Evolutionary conservation across 768 basidiomycete species (phyloP), one percentile per base, ranked within the genome.

Genomic region (Goffeauzyma gilvescens): DNA sequence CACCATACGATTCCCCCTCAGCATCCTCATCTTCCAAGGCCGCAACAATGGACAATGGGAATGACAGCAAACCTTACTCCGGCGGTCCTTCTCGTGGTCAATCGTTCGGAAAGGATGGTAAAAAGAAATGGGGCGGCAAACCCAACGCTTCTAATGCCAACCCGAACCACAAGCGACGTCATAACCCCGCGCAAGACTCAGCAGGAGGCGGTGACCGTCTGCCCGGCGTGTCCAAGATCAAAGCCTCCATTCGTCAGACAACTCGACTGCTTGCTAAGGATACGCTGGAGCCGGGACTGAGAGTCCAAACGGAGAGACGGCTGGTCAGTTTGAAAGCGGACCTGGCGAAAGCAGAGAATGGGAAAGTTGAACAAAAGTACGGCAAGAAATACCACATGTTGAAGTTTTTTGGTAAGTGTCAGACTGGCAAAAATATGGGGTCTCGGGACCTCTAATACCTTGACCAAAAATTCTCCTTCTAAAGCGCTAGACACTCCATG

Each of bases 371-470:
- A 62, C 74, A 79, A 34, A 67, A 75, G 32, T 68, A 82, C 53
- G 81, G 82, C 0, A 64, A 72, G 30, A 73, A 73, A 48, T 96
- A 96, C 62, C 86, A 87, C 53, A 84, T 76, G 67, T 67, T 67
- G 41, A 89, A 85, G 62, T 96, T 96, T 66, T 93, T 96, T 49
- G 87, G 86, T 87, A 49, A 50, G 64, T 35, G 12, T 5, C n/a
- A 10, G 18, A 17, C 15, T 6, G 6, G 18, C 21, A n/a, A n/a
- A n/a, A n/a, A n/a, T n/a, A n/a, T n/a, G n/a, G n/a, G n/a, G n/a
- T n/a, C n/a, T n/a, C n/a, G n/a, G n/a, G n/a, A n/a, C n/a, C n/a
- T n/a, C n/a, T n/a, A n/a, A n/a, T n/a, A n/a, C n/a, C n/a, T n/a
- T n/a, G n/a, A n/a, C n/a, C n/a, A n/a, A n/a, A n/a, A n/a, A n/a